phyloP scores from a whole-genome alignment of 257 asterid genomes.

The Solanum infundibuliforme region DNA sequence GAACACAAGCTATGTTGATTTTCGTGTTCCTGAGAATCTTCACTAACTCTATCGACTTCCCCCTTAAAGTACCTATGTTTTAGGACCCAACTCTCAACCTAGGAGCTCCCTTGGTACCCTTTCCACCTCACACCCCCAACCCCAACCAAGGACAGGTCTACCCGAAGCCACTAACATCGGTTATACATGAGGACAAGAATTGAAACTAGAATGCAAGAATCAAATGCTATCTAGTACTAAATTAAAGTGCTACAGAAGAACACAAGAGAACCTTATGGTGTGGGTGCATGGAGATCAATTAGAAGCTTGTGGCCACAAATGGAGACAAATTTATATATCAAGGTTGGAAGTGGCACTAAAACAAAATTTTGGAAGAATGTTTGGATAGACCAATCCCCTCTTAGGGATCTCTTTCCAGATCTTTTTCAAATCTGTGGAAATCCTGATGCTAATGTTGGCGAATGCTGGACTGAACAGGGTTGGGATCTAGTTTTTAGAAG shows the following conservation, averaged over 20 bases:
- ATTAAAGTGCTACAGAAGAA: neutral
- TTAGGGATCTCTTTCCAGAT: too few species aligned
- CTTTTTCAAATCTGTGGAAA: too few species aligned
- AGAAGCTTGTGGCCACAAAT: too few species aligned
- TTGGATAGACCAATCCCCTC: too few species aligned
- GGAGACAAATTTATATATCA: too few species aligned
- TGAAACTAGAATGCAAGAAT: neutral
- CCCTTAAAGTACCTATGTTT: neutral
- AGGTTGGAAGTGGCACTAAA: too few species aligned
- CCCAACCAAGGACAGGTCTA: neutral
- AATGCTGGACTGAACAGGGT: too few species aligned
- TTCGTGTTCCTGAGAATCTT: neutral
- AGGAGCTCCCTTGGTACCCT: neutral
- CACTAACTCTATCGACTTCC: neutral
- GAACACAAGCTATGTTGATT: neutral
- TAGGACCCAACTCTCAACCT: neutral
- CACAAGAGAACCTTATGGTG: too few species aligned
- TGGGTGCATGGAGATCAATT: too few species aligned
- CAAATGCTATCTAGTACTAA: neutral
- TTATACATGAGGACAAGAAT: neutral
- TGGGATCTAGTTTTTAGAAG: too few species aligned
- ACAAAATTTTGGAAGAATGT: too few species aligned
- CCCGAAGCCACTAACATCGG: neutral
- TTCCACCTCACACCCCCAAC: neutral
- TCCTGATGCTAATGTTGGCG: too few species aligned